Percentiles rank a stretch among this genome's conserved stretches.
Evolutionary conservation across 2,329 filamentous ascomycete genomes (phyloP).

Genomic region (Aspergillus novoparasiticus): DNA sequence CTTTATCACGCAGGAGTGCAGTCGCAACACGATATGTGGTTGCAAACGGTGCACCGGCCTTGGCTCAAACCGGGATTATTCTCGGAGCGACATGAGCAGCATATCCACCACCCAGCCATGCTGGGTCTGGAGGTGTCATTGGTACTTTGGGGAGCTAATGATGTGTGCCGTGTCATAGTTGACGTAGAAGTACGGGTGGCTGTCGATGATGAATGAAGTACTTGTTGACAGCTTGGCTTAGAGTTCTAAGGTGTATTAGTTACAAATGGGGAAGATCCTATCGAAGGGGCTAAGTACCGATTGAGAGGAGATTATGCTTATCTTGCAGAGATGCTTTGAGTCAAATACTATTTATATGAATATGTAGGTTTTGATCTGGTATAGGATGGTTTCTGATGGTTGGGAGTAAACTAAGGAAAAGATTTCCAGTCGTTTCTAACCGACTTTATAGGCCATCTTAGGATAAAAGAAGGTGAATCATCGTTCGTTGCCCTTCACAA

Average conservation of each 20-base stretch:
- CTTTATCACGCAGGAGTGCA: conserved; percentile 2
- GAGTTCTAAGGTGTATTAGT: background rate
- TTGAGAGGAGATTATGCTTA: background rate
- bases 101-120: conserved; percentile 25
- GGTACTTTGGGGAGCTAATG: background rate
- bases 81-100: conserved; percentile 22
- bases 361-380: background rate
- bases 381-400: background rate
- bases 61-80: conserved; percentile 24
- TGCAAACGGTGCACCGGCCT: conserved; percentile 23
- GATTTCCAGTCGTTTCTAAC: background rate
- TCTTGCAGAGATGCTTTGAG: background rate
- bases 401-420: background rate
- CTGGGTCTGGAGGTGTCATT: conserved; percentile 1
- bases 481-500: background rate
- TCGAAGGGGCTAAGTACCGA: background rate
- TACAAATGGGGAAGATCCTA: background rate
- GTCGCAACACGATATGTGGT: conserved; percentile 9
- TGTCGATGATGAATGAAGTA: background rate
- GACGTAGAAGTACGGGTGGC: background rate
- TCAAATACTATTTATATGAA: background rate
- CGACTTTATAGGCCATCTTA: background rate
- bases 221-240: background rate
- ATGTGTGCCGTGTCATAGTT: conserved; percentile 1
- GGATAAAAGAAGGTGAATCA: background rate